Evolutionary conservation across 495 filamentous ascomycete species (phyloP).

Genomic region (Penicillium dipodomyicola): DNA sequence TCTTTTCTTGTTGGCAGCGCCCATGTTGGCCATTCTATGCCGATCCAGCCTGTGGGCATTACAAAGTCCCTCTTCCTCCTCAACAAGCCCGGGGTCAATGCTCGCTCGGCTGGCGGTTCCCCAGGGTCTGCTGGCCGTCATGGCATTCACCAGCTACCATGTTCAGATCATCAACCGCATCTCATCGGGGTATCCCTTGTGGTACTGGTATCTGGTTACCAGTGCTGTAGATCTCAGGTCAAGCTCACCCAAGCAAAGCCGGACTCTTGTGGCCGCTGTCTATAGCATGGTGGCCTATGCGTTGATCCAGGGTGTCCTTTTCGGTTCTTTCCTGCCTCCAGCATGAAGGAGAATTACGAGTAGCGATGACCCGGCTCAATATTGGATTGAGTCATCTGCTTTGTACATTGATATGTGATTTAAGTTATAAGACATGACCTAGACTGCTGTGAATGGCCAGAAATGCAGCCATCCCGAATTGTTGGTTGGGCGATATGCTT

Average conservation of each 20-base stretch:
- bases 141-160: slow-evolving; percentile 78
- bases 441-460: neutral
- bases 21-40: slow-evolving; percentile 70
- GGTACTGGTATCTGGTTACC: slow-evolving; percentile 77
- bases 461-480: neutral
- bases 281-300: slow-evolving; percentile 78
- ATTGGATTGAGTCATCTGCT: neutral
- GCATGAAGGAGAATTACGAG: slow-evolving; percentile 46
- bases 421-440: neutral
- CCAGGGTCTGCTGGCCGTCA: slow-evolving; percentile 67
- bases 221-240: slow-evolving; percentile 27
- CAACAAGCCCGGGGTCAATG: slow-evolving; percentile 49
- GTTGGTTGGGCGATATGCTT: slow-evolving; percentile 7
- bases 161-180: slow-evolving; percentile 91
- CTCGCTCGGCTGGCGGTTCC: slow-evolving; percentile 55
- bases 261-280: slow-evolving; percentile 38
- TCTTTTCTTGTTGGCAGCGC: slow-evolving; percentile 78
- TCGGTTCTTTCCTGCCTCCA: slow-evolving; percentile 93
- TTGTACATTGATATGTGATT: slow-evolving; percentile 3
- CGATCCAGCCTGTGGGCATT: slow-evolving; percentile 56
- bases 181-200: slow-evolving; percentile 82
- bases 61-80: slow-evolving; percentile 20
- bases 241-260: slow-evolving; percentile 21
- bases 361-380: neutral
- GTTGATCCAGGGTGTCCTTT: slow-evolving; percentile 75